These are phyloP conservation scores for Colletotrichum liriopes DNA, from an alignment of 2,329 filamentous ascomycete species.

Conservation along the genomic window DNA sequence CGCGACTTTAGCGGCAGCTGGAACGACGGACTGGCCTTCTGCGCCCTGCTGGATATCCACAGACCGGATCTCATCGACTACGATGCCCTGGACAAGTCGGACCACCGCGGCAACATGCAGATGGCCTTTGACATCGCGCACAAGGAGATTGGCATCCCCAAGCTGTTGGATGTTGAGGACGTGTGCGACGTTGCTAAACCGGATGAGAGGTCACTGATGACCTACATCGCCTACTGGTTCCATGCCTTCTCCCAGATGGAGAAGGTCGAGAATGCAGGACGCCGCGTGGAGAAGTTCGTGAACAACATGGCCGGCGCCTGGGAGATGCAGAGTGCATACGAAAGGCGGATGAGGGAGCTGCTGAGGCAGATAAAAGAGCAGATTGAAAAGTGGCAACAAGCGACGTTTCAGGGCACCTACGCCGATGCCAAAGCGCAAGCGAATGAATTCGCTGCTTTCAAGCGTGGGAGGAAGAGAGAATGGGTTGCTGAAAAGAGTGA, in stretches of 20 bases:
- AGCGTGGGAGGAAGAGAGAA: constrained; percentile 88
- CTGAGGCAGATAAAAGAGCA: constrained; percentile 83
- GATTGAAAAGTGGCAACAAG: constrained; percentile 81
- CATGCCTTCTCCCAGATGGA: constrained; percentile 99
- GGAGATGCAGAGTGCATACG: constrained; percentile 99
- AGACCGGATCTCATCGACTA: constrained; percentile 97
- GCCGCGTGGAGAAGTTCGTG: constrained; percentile 97
- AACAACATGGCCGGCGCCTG: constrained; percentile 99
- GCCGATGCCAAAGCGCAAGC: constrained; percentile 91
- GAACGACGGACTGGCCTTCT: constrained; percentile 98
- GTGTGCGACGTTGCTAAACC: constrained; percentile 97
- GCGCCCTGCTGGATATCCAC: constrained; percentile 96
- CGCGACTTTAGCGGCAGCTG: constrained; percentile 95
- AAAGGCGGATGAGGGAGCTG: constrained; percentile 89
- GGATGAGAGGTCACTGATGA: constrained; percentile 97
- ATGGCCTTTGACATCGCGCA: constrained; percentile 96
- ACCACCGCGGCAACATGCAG: constrained; percentile 98
- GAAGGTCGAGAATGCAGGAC: constrained; percentile 96
- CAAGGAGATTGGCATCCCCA: constrained; percentile 96
- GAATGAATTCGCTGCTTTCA: constrained; percentile 87
- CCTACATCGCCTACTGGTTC: constrained; percentile 99
- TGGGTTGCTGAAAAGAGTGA: constrained; percentile 99
- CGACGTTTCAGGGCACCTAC: constrained; percentile 93
- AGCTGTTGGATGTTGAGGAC: constrained; percentile 96
- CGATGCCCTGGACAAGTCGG: constrained; percentile 91